Percentiles rank a stretch among this genome's conserved stretches.
phyloP scores from a whole-genome alignment of 208 protist genomes.

The Leishmania guyanensis region DNA sequence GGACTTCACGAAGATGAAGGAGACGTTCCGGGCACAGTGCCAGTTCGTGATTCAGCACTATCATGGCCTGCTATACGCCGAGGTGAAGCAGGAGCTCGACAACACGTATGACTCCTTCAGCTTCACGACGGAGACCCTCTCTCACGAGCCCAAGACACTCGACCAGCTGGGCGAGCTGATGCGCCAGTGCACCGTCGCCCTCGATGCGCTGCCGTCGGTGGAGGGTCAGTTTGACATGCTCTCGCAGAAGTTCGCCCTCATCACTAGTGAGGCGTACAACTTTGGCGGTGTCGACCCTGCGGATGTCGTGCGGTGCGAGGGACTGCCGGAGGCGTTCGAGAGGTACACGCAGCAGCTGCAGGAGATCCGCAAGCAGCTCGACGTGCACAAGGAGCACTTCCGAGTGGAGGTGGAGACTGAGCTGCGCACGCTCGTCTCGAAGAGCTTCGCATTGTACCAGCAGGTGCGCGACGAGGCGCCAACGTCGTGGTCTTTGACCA shows the following conservation, averaged over 20 bases:
- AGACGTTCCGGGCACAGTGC: constrained; percentile 95
- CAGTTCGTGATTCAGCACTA: constrained; percentile 96
- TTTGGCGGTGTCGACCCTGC: constrained; percentile 66
- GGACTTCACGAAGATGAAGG: constrained; percentile 97
- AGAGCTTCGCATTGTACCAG: constrained; percentile 78
- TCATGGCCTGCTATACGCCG: constrained; percentile 94
- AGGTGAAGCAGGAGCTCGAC: constrained; percentile 92
- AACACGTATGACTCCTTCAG: constrained; percentile 90
- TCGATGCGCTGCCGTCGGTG: constrained; percentile 81
- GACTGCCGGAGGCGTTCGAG: constrained; percentile 86
- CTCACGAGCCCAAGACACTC: constrained; percentile 89
- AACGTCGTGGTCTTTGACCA: constrained; percentile 59
- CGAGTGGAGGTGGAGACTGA: constrained; percentile 92
- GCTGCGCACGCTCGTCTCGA: constrained; percentile 86
- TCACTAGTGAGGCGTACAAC: constrained; percentile 89
- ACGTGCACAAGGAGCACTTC: constrained; percentile 96
- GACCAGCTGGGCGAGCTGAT: constrained; percentile 94
- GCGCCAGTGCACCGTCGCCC: constrained; percentile 73
- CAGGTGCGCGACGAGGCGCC: constrained; percentile 90
- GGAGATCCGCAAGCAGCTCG: constrained; percentile 85
- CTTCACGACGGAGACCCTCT: constrained; percentile 74
- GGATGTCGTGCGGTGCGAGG: constrained; percentile 89
- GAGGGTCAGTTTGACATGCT: constrained; percentile 93
- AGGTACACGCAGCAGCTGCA: constrained; percentile 86
- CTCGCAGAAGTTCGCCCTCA: constrained; percentile 94